phyloP scores from a whole-genome alignment of 2,329 filamentous ascomycete species.

The Fusarium abutilonis region DNA sequence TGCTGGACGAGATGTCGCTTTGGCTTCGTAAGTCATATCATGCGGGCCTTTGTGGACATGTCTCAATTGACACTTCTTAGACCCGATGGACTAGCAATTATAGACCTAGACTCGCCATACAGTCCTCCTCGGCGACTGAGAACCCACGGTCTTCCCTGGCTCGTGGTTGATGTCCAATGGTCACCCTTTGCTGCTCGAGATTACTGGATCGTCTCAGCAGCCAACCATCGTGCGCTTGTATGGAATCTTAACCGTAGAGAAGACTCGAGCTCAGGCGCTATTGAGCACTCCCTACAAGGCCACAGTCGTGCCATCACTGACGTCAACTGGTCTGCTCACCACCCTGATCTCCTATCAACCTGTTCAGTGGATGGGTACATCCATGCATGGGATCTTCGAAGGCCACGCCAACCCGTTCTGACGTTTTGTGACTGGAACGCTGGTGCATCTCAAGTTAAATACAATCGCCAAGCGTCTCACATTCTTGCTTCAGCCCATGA shows the following conservation, averaged over 20 bases:
- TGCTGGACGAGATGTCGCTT: slow-evolving; percentile 86
- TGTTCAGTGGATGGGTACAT: slow-evolving; percentile 94
- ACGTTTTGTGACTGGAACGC: slow-evolving; percentile 94
- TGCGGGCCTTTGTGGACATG: slow-evolving; percentile 19
- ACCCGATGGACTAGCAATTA: slow-evolving; percentile 87
- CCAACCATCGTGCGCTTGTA: slow-evolving; percentile 91
- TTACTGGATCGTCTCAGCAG: slow-evolving; percentile 93
- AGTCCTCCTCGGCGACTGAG: slow-evolving; percentile 83
- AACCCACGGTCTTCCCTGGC: slow-evolving; percentile 89
- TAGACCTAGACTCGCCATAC: slow-evolving; percentile 90
- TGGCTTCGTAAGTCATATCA: slow-evolving; percentile 72
- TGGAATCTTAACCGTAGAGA: slow-evolving; percentile 89
- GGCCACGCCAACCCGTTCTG: slow-evolving; percentile 75
- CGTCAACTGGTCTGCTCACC: slow-evolving; percentile 94
- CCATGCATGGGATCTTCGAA: slow-evolving; percentile 88
- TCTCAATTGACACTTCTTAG: slow-evolving; percentile 51
- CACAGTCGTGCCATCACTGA: slow-evolving; percentile 90
- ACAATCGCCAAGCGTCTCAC: slow-evolving; percentile 86
- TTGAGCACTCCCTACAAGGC: slow-evolving; percentile 88
- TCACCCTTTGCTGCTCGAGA: slow-evolving; percentile 89
- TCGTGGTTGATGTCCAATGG: slow-evolving; percentile 96
- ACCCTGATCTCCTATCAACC: slow-evolving; percentile 88
- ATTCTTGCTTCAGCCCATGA: slow-evolving; percentile 92
- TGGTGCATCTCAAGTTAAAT: slow-evolving; percentile 94
- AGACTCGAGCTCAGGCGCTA: slow-evolving; percentile 74